These are phyloP conservation scores for Glycyrrhiza uralensis DNA, from an alignment of 306 rosid species.

Conservation along the genomic window DNA sequence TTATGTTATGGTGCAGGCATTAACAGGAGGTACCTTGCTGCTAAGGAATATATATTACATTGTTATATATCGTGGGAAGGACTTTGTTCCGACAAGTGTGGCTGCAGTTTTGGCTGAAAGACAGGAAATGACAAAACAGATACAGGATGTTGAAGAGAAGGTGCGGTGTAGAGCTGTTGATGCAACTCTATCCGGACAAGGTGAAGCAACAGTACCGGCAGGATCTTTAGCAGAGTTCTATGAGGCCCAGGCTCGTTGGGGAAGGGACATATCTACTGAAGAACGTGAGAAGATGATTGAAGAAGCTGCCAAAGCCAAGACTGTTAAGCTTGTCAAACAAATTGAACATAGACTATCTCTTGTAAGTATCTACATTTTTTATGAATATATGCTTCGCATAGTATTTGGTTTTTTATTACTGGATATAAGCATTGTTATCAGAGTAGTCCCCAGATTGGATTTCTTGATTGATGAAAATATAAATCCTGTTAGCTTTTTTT, in stretches of 20 bases:
- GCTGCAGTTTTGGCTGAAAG: conserved; percentile 85
- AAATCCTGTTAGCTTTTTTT: background rate
- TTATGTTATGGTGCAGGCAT: conserved; percentile 49
- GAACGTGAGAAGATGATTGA: conserved; percentile 83
- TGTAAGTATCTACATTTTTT: conserved; percentile 55
- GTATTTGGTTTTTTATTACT: background rate
- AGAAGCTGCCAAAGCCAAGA: conserved; percentile 73
- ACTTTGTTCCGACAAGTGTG: conserved; percentile 83
- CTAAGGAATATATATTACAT: conserved; percentile 88
- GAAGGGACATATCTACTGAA: conserved; percentile 75
- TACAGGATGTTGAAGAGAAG: conserved; percentile 91
- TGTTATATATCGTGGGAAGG: conserved; percentile 93
- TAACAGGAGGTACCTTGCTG: conserved; percentile 91
- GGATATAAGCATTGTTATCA: conserved; percentile 5
- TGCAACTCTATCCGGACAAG: conserved; percentile 44
- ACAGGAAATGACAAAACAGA: conserved; percentile 72
- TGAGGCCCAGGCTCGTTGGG: conserved; percentile 95
- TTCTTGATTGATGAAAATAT: conserved; percentile 17
- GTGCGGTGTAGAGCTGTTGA: conserved; percentile 48
- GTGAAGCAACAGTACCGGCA: conserved; percentile 61
- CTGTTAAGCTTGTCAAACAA: conserved; percentile 63
- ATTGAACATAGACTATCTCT: conserved; percentile 65
- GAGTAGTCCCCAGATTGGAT: background rate
- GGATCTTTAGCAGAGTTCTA: conserved; percentile 97
- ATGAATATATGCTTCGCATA: conserved; percentile 14